Base-by-base conservation (phyloP, 179 eudicot genomes). In the Silene vulgaris region DNA sequence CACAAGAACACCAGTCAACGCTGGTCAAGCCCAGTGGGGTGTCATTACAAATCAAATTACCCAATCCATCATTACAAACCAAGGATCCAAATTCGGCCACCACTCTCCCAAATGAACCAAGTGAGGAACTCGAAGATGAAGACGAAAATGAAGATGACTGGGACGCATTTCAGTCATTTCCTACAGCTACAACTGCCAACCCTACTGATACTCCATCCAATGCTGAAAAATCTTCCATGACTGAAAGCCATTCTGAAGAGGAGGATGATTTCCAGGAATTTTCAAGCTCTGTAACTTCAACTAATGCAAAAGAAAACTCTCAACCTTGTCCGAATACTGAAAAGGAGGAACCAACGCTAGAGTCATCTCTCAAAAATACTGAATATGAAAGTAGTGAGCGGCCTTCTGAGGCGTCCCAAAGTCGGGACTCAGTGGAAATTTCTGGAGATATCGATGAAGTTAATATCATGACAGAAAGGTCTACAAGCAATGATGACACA, bases 161-260 rank as follows among this genome's bases (percentile, higher is more conserved):
- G 99, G 99, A 93, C 81, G 76, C 96, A 81, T 95, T 95, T 79
- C 99, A 95, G 80, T 95, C 99, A 65, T 86, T 95, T 81, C 89
- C 97, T 64, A 86, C 97, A 19, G 82, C 96, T 69, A 80, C 85
- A 52, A 85, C 71, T 87, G 87, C 85, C 78, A 74, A 65, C 71
- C 62, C 57, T 73, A 68, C 84, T 20, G 80, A 76, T 80, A 40
- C 74, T 40, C 73, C 60, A 72, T 76, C 75, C 72, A 82, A 75
- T 70, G 72, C 70, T 75, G 80, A 78, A 35, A 48, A 60, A 29
- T 28, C 81, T 52, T 66, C 81, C 71, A 59, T 70, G 16, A 71
- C 56, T 52, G 73, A 72, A 17, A 20, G 3, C 50, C 69, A 65
- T 74, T 70, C 71, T 19, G 66, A 74, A 74, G 65, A 74, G 35